phyloP scores from a whole-genome alignment of 148 eudicot species.

The Rhododendron williamsianum region DNA sequence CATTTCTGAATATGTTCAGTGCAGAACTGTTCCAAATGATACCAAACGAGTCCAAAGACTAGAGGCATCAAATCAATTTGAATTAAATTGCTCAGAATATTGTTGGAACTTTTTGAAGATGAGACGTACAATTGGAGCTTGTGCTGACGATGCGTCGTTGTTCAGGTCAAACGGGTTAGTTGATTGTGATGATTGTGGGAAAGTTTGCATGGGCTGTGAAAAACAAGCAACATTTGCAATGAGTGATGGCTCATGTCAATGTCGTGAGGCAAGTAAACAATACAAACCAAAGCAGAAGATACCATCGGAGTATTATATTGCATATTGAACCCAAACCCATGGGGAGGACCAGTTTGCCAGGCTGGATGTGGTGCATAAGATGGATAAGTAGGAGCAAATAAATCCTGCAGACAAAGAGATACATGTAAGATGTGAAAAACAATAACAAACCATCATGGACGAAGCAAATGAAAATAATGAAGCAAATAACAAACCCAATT shows the following conservation, averaged over 20 bases:
- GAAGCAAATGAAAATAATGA: constrained; percentile 11
- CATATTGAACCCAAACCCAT: constrained; percentile 60
- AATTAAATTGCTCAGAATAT: constrained; percentile 28
- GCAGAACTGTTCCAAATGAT: neutral
- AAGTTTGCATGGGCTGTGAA: constrained; percentile 48
- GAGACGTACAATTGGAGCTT: constrained; percentile 46
- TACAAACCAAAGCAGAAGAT: constrained; percentile 49
- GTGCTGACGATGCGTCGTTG: constrained; percentile 47
- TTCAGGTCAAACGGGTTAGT: constrained; percentile 76
- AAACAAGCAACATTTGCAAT: constrained; percentile 12
- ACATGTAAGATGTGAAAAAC: neutral
- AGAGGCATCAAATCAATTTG: neutral
- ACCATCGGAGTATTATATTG: constrained; percentile 69
- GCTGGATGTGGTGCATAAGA: constrained; percentile 49
- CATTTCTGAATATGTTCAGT: neutral
- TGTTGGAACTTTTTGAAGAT: constrained; percentile 25
- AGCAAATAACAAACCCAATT: constrained; percentile 10
- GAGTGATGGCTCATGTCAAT: constrained; percentile 26
- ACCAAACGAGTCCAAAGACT: neutral
- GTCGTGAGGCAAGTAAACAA: constrained; percentile 43
- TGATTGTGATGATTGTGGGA: constrained; percentile 41
- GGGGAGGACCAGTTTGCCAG: constrained; percentile 61
- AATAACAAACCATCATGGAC: constrained; percentile 5
- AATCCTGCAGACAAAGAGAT: constrained; percentile 42
- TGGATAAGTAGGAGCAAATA: constrained; percentile 64